Percentiles rank a stretch among this genome's conserved stretches.
Evolutionary conservation across 129 eudicot genomes (phyloP).

Genomic region (Pittosporum tobira): DNA sequence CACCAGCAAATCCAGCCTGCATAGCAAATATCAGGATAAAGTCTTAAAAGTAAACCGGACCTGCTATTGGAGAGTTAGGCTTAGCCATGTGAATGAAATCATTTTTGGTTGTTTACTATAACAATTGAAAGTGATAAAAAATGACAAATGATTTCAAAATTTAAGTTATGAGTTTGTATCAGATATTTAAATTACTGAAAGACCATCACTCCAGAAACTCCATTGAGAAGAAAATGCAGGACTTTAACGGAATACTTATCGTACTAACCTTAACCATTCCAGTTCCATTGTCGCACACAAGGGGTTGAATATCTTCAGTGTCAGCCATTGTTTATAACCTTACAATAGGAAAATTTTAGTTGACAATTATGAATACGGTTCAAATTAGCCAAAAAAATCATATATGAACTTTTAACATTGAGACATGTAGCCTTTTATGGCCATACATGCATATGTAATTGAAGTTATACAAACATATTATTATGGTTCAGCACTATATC

Average conservation of each 20-base stretch:
- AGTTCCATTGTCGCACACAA: conserved; percentile 29
- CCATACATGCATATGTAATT: neutral
- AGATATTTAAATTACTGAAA: neutral
- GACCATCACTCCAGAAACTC: neutral
- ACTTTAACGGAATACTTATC: neutral
- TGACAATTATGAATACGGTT: neutral
- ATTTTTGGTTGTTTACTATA: neutral
- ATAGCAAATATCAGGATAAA: neutral
- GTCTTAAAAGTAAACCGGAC: neutral
- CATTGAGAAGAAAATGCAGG: too few species aligned
- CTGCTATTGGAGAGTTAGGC: neutral
- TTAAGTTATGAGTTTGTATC: too few species aligned
- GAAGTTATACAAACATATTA: neutral
- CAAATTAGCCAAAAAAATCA: too few species aligned
- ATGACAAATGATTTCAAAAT: neutral
- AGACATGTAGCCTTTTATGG: neutral
- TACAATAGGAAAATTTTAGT: neutral
- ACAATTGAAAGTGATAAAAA: neutral
- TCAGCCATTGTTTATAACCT: conserved; percentile 27
- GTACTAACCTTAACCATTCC: conserved; percentile 34
- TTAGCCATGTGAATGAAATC: neutral
- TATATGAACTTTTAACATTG: too few species aligned
- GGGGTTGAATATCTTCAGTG: conserved; percentile 34
- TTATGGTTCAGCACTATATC: neutral
- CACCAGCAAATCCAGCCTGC: conserved; percentile 60